These are phyloP conservation scores for Mimosa pudica DNA, from an alignment of 306 rosid species.

Conservation along the genomic window DNA sequence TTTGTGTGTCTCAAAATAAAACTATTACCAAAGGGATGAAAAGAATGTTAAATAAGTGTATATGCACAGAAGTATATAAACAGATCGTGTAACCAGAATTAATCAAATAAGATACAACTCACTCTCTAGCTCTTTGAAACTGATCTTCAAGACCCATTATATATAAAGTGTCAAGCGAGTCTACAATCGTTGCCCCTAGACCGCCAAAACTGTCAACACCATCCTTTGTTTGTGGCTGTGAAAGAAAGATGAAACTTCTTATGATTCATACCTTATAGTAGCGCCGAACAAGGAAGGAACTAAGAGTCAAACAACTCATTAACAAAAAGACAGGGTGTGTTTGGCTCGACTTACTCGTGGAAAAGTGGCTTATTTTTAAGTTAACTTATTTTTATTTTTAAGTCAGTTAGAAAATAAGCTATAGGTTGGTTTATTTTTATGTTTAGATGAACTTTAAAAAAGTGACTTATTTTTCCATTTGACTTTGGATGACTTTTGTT, in stretches of 20 bases:
- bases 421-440: no score
- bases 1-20: constrained; percentile 12
- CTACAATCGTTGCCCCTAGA: constrained; percentile 69
- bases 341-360: no score
- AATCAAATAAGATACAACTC: constrained; percentile 32
- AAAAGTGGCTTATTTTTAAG: no score
- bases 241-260: constrained; percentile 37
- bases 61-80: background rate
- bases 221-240: constrained; percentile 56
- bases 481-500: no score
- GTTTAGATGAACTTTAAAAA: no score
- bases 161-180: constrained; percentile 67
- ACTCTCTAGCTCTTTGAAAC: constrained; percentile 67
- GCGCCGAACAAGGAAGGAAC: constrained; percentile 10
- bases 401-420: no score
- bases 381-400: no score
- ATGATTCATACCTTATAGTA: constrained; percentile 16
- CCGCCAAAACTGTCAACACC: constrained; percentile 62
- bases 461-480: no score
- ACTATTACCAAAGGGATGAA: constrained; percentile 1
- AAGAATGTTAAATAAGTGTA: background rate
- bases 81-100: background rate
- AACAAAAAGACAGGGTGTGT: background rate
- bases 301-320: constrained; percentile 11
- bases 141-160: constrained; percentile 72